Evolutionary conservation across 1,284 basidiomycete genomes (phyloP).

Genomic region (Cryptococcus jaspeensis): DNA sequence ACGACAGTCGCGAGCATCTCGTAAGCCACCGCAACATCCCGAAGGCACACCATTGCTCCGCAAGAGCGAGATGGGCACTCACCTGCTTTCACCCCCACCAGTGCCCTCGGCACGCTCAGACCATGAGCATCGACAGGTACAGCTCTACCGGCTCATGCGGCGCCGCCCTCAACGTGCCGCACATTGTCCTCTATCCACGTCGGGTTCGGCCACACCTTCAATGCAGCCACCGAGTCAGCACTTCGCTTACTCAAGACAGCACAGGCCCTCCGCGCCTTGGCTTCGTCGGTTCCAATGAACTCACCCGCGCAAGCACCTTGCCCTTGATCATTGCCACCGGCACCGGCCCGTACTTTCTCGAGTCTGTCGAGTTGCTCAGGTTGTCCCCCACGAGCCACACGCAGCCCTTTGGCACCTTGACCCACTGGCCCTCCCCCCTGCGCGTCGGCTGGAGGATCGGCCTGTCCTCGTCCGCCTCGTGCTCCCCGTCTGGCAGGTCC

Average conservation of each 20-base stretch:
- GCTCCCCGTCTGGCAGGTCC: conserved; percentile 41
- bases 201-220: conserved; percentile 21
- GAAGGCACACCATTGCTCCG: too few species aligned
- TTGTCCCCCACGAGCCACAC: conserved; percentile 96
- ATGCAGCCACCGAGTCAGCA: neutral
- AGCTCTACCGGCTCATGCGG: too few species aligned
- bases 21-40: too few species aligned
- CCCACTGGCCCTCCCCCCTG: conserved; percentile 61
- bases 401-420: conserved; percentile 74
- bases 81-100: too few species aligned
- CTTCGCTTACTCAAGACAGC: neutral
- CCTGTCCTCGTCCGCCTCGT: conserved; percentile 7
- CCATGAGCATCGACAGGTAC: too few species aligned
- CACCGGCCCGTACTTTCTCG: conserved; percentile 86
- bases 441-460: conserved; percentile 50
- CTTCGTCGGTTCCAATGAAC: conserved; percentile 22
- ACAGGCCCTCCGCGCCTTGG: neutral
- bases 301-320: conserved; percentile 71
- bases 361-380: conserved; percentile 76
- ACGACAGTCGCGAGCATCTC: too few species aligned
- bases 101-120: too few species aligned
- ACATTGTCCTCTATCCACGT: conserved; percentile 20
- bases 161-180: neutral
- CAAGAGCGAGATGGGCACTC: too few species aligned
- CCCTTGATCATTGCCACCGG: conserved; percentile 78